Evolutionary conservation across 2,329 filamentous ascomycete species (phyloP).

Genomic region (Teratosphaeria pseudoeucalypti): DNA sequence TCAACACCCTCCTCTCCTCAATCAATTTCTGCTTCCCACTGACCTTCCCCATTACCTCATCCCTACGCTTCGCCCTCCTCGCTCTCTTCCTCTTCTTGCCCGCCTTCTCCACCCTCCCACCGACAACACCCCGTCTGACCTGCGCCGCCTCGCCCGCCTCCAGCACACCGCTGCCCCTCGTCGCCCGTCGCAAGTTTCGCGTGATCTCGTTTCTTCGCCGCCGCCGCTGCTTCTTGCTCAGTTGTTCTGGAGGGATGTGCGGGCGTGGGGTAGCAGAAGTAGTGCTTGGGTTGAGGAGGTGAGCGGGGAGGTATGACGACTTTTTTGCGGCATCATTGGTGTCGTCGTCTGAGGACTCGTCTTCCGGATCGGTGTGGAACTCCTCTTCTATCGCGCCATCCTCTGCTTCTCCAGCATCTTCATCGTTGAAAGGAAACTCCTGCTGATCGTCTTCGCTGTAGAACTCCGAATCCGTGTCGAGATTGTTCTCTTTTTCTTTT

Average conservation of each 20-base stretch:
- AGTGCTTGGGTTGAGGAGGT: slow-evolving; percentile 3
- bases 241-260: slow-evolving; percentile 1
- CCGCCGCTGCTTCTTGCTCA: slow-evolving; percentile 4
- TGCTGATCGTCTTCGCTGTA: not conserved
- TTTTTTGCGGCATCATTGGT: not conserved
- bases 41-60: not conserved
- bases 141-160: slow-evolving; percentile 13
- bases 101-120: slow-evolving; percentile 8
- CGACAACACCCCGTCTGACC: slow-evolving; percentile 8
- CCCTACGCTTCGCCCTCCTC: not conserved
- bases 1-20: slow-evolving; percentile 5
- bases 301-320: slow-evolving; percentile 3
- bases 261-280: not conserved
- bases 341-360: not conserved
- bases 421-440: not conserved
- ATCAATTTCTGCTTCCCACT: slow-evolving; percentile 11
- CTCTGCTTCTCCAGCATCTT: not conserved
- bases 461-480: not conserved
- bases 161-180: slow-evolving; percentile 10
- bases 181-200: slow-evolving; percentile 6
- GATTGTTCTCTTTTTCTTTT: not conserved
- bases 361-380: not conserved
- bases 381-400: not conserved
- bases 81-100: not conserved
- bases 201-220: slow-evolving; percentile 2